Evolutionary conservation across 1,139 yeast species (phyloP), one percentile per base, ranked within the genome.

Genomic region (Diutina scorzettiae): DNA sequence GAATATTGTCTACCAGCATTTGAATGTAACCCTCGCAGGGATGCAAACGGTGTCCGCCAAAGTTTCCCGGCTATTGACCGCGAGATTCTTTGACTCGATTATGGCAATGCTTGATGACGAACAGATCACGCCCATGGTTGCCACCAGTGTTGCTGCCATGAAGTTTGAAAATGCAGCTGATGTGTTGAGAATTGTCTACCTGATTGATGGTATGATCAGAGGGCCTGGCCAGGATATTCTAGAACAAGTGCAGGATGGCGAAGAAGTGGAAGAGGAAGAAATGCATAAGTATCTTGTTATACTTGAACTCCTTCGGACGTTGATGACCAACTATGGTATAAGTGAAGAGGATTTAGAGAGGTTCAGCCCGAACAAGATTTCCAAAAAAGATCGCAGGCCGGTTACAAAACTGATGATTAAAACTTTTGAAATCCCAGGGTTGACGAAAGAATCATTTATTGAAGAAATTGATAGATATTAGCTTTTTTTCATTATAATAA

Each of bases 391-490:
- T 5, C 11, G 29, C 8, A 7, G 29, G n/a, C 6, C 12, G 12
- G 39, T 34, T 9, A 21, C 28, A 1, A 34, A 34, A 16, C 28
- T 23, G 28, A 19, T 21, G n/a, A 14, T 34, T 7, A 27, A 28
- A 8, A 21, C n/a, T 11, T 34, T 34, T 14, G 25, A 23, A n/a
- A 11, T 23, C 3, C 28, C 39, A 1, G 16, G n/a, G 16, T 12
- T 23, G 29, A 34, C 28, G 3, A n/a, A 7, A 6, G 39, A 34
- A 5, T n/a, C n/a, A 8, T 34, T 34, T 14, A 34, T 34, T 23
- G 39, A 34, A 17, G 39, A 34, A 19, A 11, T 34, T 7, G 39
- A 34, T 34, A 34, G 12, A 8, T 34, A 20, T 34, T 34, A 34
- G 30, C n/a, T n/a, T n/a, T n/a, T n/a, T n/a, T n/a, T n/a, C n/a